Base-by-base conservation (phyloP, 768 basidiomycete species). In the Mycena olivaceomarginata region DNA sequence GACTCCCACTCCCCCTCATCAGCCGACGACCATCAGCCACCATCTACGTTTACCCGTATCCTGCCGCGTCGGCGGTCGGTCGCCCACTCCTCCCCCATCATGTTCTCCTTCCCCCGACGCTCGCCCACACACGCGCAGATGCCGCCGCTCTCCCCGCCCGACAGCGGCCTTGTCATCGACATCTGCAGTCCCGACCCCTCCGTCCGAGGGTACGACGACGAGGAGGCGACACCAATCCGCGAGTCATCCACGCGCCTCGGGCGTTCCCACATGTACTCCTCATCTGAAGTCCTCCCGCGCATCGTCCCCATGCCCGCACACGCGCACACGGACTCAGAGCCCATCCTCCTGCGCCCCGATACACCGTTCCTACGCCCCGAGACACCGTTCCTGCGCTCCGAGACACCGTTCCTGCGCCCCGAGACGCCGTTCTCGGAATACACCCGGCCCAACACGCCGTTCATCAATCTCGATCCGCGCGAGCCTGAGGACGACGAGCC, bases 181-280 rank as follows among this genome's bases (percentile, higher is more conserved):
- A 77, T 77, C 45, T 41, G 76, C 18, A 66, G 72, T 20, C 25
- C 59, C 20, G 59, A 60, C 2, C 16, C 70, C 16, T 67, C 70
- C 41, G 22, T 8, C 11, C n/a, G 48, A 15, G 67, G 39, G 12
- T 15, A 56, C 62, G 71, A 72, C 39, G 71, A 59, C 59, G 60
- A 64, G 15, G 76, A 77, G 46, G 45, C 72, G 56, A 74, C 76
- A 11, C 76, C 72, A n/a, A 40, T 74, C 2, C 56, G 60, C 60
- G 75, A 63, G 48, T 40, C 53, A n/a, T 22, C 76, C n/a, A 0
- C 46, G 59, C 57, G 39, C 51, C 74, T 56, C 57, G 25, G 53
- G 11, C 70, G 45, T 40, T 41, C 65, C 15, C 71, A 77, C 43
- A 12, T 22, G 13, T 46, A 73, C 40, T 77, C 76, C 6, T 41